Conservation (phyloP, 208 protist species). For the Wallacemonas sp. region DNA sequence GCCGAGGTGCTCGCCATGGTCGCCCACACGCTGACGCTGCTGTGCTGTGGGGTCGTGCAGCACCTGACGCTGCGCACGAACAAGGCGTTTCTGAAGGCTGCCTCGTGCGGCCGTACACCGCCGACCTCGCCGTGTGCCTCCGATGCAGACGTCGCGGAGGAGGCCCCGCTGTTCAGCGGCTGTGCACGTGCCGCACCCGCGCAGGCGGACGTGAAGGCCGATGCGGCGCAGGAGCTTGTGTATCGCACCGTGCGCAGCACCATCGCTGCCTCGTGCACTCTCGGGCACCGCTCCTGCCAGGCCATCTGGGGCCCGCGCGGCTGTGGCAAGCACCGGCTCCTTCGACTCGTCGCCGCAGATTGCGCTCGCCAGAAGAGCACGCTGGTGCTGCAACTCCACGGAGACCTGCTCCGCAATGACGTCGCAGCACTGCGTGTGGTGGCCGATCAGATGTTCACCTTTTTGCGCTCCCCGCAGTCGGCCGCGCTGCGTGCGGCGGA, state of each 20-base stretch:
- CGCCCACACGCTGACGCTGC: conserved; percentile 1
- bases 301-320: conserved; percentile 74
- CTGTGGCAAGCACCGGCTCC: conserved; percentile 70
- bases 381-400: conserved; percentile 71
- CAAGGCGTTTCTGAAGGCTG: conserved; percentile 33
- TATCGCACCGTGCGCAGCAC: conserved; percentile 72
- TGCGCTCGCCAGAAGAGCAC: conserved; percentile 45
- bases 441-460: conserved; percentile 66
- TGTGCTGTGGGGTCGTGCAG: conserved; percentile 23
- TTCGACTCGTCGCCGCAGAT: conserved; percentile 67
- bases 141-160: not conserved
- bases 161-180: too few relatives aligned
- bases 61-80: conserved; percentile 21
- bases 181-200: not conserved
- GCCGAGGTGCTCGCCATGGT: not conserved
- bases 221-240: conserved; percentile 45
- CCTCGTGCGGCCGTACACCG: conserved; percentile 30
- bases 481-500: conserved; percentile 44
- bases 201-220: not conserved
- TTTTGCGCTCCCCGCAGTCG: conserved; percentile 63
- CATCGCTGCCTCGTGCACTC: conserved; percentile 67
- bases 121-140: not conserved
- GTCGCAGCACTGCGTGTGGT: conserved; percentile 61
- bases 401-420: conserved; percentile 63
- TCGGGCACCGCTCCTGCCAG: conserved; percentile 81